Conservation (phyloP, 345 rosid species). For the Rhizophora mangle region DNA sequence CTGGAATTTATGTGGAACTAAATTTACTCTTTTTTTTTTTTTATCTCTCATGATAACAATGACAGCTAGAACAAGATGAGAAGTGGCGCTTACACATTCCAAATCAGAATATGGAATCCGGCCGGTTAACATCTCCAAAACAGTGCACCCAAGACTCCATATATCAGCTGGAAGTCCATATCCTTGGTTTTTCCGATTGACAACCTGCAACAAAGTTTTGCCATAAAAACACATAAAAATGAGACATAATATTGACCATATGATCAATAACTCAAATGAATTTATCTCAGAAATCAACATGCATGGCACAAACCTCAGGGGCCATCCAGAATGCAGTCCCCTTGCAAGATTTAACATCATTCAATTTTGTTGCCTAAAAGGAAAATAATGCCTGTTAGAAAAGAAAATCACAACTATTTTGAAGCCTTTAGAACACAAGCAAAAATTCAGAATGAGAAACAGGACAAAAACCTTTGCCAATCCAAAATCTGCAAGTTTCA, state of each 20-base stretch:
- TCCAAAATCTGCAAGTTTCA: slow-evolving; percentile 87
- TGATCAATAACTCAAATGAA: not conserved
- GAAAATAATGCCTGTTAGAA: slow-evolving; percentile 10
- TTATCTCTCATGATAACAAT: not conserved
- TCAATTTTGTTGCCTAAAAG: slow-evolving; percentile 68
- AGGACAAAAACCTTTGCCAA: slow-evolving; percentile 60
- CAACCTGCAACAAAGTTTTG: slow-evolving; percentile 47
- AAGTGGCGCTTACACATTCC: slow-evolving; percentile 44
- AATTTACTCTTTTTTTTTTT: no score
- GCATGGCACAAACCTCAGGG: slow-evolving; percentile 66
- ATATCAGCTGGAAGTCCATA: slow-evolving; percentile 70
- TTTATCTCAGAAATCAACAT: slow-evolving; percentile 5
- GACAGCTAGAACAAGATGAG: not conserved
- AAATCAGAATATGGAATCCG: slow-evolving; percentile 45
- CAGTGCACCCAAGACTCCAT: slow-evolving; percentile 91
- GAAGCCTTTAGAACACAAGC: slow-evolving; percentile 10
- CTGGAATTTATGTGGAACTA: no score
- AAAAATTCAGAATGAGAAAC: slow-evolving; percentile 18
- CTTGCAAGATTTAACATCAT: slow-evolving; percentile 76
- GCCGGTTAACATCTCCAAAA: slow-evolving; percentile 67
- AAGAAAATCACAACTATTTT: slow-evolving; percentile 9
- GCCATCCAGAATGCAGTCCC: slow-evolving; percentile 99
- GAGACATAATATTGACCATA: not conserved
- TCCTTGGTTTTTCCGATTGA: slow-evolving; percentile 42
- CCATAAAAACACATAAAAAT: slow-evolving; percentile 7